These are phyloP conservation scores for Pistacia vera DNA, from an alignment of 345 rosid species.

Conservation along the genomic window DNA sequence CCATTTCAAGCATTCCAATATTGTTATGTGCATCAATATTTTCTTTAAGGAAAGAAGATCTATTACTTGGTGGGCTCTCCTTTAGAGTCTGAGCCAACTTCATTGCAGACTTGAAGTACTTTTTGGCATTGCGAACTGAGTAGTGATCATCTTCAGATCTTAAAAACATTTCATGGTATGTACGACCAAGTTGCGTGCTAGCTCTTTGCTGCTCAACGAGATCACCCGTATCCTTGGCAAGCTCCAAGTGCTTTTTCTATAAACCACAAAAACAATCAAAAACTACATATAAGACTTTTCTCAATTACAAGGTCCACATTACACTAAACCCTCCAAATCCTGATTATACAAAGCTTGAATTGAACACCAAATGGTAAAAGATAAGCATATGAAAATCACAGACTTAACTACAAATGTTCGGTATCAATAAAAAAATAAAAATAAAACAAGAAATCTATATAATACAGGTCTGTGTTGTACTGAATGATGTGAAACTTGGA, in stretches of 20 bases:
- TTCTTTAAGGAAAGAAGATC: constrained; percentile 74
- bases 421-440: too few relatives aligned
- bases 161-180: constrained; percentile 71
- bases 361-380: background rate
- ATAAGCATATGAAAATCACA: background rate
- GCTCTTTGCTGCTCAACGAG: constrained; percentile 94
- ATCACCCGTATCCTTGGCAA: constrained; percentile 71
- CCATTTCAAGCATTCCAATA: constrained; percentile 87
- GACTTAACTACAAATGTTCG: too few relatives aligned
- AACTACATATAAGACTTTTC: background rate
- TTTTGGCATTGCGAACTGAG: constrained; percentile 73
- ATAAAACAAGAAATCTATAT: too few relatives aligned
- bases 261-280: background rate
- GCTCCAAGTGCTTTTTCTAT: constrained; percentile 89
- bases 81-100: constrained; percentile 63
- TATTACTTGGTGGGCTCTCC: constrained; percentile 59
- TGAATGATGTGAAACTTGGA: too few relatives aligned
- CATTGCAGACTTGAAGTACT: constrained; percentile 85
- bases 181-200: constrained; percentile 90
- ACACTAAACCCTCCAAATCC: background rate
- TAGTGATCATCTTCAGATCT: constrained; percentile 65
- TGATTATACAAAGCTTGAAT: background rate
- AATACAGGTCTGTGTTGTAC: too few relatives aligned
- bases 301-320: background rate
- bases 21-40: constrained; percentile 90